Base-by-base conservation (phyloP, 2,329 filamentous ascomycete genomes). In the Fusarium haematococcum region DNA sequence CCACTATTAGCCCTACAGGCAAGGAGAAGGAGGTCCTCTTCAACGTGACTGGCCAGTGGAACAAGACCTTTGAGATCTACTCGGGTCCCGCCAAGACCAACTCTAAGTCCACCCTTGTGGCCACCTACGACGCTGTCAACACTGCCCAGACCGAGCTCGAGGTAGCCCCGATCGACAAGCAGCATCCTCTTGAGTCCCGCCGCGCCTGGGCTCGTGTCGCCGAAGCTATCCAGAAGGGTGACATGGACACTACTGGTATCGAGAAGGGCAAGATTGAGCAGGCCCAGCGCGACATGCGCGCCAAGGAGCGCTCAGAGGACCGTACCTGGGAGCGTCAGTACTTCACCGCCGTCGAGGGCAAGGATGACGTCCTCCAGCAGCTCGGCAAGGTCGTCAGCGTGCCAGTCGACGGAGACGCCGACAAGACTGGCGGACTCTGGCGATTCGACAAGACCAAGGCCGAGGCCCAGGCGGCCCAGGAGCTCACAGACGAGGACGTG, bases 181-280 rank as follows among this genome's bases (percentile, higher is more conserved):
- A 98, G 84, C 93, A 97, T 80, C 91, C 94, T 13, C 92, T 97
- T 73, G 96, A 98, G 85, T 95, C 94, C 16, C 91, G 96, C 56
- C 91, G 94, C 67, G 96, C 96, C 5, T 98, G 96, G 97, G 86
- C 89, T 73, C 94, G 94, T 79, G 96, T 98, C 30, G 94, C 94
- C 1, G 89, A 90, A 33, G 95, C 92, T 56, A 97, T 98, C 78
- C 88, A 90, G 66, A 90, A 89, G 75, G 94, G 95, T 67, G 94
- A 98, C 82, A 94, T 98, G 89, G 94, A 98, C 76, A 85, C 89
- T 6, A 94, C 95, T 1, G 91, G 91, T 2, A 80, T 85, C 16
- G 94, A 97, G 81, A 98, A 98, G 87, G 89, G 90, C 67, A 94
- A 94, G 83, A 97, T 98, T 74, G 97, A 98, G 84, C 94, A 95